Conservation (phyloP, 805 yeast genomes). For the Candida hungchunana region DNA sequence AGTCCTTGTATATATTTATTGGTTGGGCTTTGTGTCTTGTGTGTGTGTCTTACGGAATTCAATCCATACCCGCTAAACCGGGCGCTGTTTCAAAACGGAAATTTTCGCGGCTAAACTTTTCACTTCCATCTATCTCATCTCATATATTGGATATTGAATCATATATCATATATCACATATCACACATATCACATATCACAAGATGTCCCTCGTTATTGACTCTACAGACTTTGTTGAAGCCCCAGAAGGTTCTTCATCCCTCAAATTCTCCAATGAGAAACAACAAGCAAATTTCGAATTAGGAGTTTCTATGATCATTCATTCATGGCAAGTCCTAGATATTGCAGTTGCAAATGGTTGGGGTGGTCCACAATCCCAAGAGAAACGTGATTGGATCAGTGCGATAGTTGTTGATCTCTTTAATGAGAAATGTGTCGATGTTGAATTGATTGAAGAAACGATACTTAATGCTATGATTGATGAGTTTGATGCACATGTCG, state of each 20-base stretch:
- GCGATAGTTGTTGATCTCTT: constrained; percentile 80
- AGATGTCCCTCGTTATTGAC: constrained; percentile 26
- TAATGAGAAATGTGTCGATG: constrained; percentile 61
- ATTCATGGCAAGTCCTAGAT: constrained; percentile 82
- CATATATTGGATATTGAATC: too few relatives aligned
- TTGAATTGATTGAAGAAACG: constrained; percentile 78
- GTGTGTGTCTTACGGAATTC: too few relatives aligned
- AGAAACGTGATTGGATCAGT: constrained; percentile 93
- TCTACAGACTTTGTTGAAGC: constrained; percentile 53
- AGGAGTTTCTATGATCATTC: constrained; percentile 88
- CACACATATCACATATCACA: background rate
- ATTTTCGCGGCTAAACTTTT: too few relatives aligned
- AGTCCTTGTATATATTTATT: too few relatives aligned
- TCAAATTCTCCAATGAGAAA: constrained; percentile 50
- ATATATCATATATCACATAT: too few relatives aligned
- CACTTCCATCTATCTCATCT: too few relatives aligned
- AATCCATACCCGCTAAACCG: too few relatives aligned
- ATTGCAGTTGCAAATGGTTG: constrained; percentile 89
- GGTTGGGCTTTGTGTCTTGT: too few relatives aligned
- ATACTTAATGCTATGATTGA: constrained; percentile 87
- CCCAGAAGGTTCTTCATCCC: constrained; percentile 32
- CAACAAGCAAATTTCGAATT: constrained; percentile 86
- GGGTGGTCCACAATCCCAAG: constrained; percentile 93
- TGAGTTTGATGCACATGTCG: constrained; percentile 86
- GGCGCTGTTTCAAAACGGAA: too few relatives aligned